phyloP scores from a whole-genome alignment of 495 filamentous ascomycete genomes.

The Xylaria longipes region DNA sequence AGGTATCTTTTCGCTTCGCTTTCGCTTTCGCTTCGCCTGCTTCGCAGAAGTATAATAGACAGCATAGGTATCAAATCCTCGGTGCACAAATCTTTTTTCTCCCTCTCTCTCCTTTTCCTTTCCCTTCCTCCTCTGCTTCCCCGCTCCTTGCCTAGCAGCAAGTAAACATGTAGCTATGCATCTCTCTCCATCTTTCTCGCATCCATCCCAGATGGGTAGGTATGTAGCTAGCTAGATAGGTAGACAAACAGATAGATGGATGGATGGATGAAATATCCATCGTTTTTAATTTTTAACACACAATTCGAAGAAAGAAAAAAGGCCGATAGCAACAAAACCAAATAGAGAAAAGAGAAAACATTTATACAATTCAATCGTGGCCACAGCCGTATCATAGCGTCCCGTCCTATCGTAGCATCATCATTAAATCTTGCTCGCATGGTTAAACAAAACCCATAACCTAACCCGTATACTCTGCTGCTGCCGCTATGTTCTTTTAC shows the following conservation, averaged over 20 bases:
- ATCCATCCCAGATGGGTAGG: neutral
- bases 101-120: neutral
- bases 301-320: neutral
- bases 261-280: neutral
- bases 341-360: neutral
- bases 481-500: neutral
- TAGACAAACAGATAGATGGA: neutral
- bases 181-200: neutral
- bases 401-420: constrained; percentile 8
- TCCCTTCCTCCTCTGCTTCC: neutral
- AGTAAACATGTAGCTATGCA: neutral
- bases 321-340: neutral
- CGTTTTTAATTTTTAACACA: neutral
- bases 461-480: neutral
- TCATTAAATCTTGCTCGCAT: constrained; percentile 11
- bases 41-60: neutral
- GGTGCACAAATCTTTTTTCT: neutral
- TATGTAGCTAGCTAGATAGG: neutral
- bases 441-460: neutral
- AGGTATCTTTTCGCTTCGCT: neutral
- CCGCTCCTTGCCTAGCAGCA: neutral
- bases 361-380: constrained; percentile 12
- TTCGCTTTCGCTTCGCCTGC: constrained; percentile 1
- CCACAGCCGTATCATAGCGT: neutral
- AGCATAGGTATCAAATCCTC: neutral